Evolutionary conservation across 495 filamentous ascomycete species (phyloP), one percentile per base, ranked within the genome.

Genomic region (Trichoderma gamsii): DNA sequence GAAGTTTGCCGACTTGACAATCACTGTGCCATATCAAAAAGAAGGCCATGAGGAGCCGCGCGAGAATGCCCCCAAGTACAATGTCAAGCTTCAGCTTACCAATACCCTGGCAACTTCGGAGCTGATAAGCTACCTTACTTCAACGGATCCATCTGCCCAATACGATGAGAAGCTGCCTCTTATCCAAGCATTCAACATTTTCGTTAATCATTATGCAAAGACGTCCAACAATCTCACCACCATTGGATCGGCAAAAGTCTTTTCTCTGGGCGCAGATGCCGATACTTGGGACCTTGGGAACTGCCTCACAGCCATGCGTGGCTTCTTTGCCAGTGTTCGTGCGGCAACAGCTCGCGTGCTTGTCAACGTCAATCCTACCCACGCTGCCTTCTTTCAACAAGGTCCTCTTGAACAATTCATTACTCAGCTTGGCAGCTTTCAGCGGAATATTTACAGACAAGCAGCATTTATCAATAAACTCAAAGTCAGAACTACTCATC

Each of bases 301-400:
- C 44, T 83, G 83, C 12, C 76, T 88, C 0, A 76, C 78, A 18
- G 84, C 81, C 0, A 70, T 85, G 1, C 77, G 85, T 61, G 86
- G 86, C 0, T 88, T 79, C 71, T 87, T 84, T 71, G 73, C 82
- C 21, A 88, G 85, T 74, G 82, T 85, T n/a, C 82, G 86, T 46
- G 77, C 80, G 4, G 84, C 84, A 3, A 87, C 86, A 9, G 78
- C 80, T n/a, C 80, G 86, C 11, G 66, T 86, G 6, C 73, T 87
- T 7, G 74, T 86, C 11, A 87, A 87, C 64, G 82, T 87, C 18
- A 76, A 79, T 44, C 70, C 77, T 8, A 73, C 69, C 41, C 74
- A 78, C 44, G 74, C 66, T 7, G 71, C 70, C 15, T 78, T 78
- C 63, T 71, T 75, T 29, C 32, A 71, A 15, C 67, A 74, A 63